Evolutionary conservation across 768 basidiomycete genomes (phyloP).

Genomic region (Cantharellus anzutake): DNA sequence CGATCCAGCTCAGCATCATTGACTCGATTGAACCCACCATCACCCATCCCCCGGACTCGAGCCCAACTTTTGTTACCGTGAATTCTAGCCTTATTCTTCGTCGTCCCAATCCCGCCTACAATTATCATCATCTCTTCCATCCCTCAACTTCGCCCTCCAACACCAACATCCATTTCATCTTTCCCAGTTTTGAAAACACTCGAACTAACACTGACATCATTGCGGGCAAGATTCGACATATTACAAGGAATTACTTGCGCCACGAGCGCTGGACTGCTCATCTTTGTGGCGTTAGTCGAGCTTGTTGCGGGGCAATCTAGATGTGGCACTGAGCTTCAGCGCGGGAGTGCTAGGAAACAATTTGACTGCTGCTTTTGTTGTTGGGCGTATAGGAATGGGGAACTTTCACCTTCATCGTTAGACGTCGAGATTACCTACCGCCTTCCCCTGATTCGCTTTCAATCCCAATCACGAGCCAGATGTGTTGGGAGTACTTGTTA

Average conservation of each 20-base stretch:
- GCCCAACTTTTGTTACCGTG: conserved; percentile 9
- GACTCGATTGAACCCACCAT: conserved; percentile 31
- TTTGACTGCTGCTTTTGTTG: conserved; percentile 36
- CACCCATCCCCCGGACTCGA: conserved; percentile 13
- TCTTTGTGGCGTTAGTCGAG: conserved; percentile 67
- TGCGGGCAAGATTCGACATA: not conserved
- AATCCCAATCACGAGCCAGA: too few relatives aligned
- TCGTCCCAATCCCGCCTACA: conserved; percentile 52
- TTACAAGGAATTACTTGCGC: conserved; percentile 57
- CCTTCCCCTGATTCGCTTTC: too few relatives aligned
- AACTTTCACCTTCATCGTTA: too few relatives aligned
- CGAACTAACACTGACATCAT: not conserved
- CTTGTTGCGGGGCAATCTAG: conserved; percentile 80
- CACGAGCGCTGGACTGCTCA: conserved; percentile 68
- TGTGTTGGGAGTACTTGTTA: too few relatives aligned
- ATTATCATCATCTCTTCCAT: conserved; percentile 39
- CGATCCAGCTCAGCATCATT: conserved; percentile 7
- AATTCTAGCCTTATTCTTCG: conserved; percentile 17
- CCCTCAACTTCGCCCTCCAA: conserved; percentile 15
- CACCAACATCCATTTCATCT: conserved; percentile 7
- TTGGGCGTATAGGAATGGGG: conserved; percentile 44
- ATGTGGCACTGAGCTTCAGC: conserved; percentile 34
- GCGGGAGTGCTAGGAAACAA: conserved; percentile 19
- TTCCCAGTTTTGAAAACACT: too few relatives aligned
- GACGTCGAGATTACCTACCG: too few relatives aligned